Percentiles rank a stretch among this genome's conserved stretches.
phyloP scores from a whole-genome alignment of 2,329 filamentous ascomycete species.

The Exophiala sideris region DNA sequence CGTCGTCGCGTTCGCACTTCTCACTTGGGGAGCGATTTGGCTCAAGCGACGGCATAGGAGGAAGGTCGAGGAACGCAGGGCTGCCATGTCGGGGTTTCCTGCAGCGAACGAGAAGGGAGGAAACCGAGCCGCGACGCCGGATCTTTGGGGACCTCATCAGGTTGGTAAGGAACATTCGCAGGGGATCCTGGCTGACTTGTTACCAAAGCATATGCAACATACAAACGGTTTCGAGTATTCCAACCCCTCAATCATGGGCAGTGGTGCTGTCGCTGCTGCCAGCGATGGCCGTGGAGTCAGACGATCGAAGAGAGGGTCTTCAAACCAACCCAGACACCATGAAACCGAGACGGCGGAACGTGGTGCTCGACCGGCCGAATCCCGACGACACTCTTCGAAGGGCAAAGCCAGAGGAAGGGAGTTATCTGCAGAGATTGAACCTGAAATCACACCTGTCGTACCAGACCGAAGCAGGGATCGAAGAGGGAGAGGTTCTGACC shows the following conservation, averaged over 20 bases:
- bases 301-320: conserved; percentile 10
- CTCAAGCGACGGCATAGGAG: conserved; percentile 71
- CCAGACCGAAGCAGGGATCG: conserved; percentile 30
- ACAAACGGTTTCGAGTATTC: conserved; percentile 26
- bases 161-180: conserved; percentile 4
- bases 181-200: conserved; percentile 1
- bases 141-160: conserved; percentile 37
- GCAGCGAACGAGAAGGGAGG: conserved; percentile 33
- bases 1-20: conserved; percentile 62
- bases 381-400: conserved; percentile 16
- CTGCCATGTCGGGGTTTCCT: conserved; percentile 27
- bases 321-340: conserved; percentile 9
- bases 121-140: conserved; percentile 26
- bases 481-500: conserved; percentile 32
- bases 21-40: conserved; percentile 66
- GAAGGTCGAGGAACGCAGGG: conserved; percentile 56
- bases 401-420: conserved; percentile 16
- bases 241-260: conserved; percentile 3
- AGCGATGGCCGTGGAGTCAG: conserved; percentile 5
- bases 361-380: conserved; percentile 2
- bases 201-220: conserved; percentile 25
- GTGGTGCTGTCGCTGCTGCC: conserved; percentile 3
- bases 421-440: conserved; percentile 1
- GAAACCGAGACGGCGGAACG: conserved; percentile 10
- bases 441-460: conserved; percentile 12